Evolutionary conservation across 768 basidiomycete species (phyloP), one percentile per base, ranked within the genome.

Genomic region (Phanerochaete carnosa): DNA sequence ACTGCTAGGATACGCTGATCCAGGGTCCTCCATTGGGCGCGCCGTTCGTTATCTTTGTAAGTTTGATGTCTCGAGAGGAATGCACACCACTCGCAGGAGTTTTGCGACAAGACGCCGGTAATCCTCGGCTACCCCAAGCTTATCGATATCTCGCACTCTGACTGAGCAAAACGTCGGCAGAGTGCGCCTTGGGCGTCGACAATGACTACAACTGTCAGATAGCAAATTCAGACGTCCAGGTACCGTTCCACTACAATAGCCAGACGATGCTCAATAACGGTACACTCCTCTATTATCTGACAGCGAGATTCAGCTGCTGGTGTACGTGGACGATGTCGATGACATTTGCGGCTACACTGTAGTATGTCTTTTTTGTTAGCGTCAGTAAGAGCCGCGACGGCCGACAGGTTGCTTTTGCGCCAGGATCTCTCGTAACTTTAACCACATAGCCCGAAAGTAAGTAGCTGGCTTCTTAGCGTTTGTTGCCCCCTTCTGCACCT

Each of bases 11-110:
- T n/a, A n/a, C n/a, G n/a, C n/a, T n/a, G n/a, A n/a, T n/a, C n/a
- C n/a, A n/a, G n/a, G n/a, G n/a, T n/a, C n/a, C n/a, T n/a, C n/a
- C n/a, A n/a, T n/a, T n/a, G n/a, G n/a, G n/a, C n/a, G n/a, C n/a
- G n/a, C 51, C 9, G 25, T 11, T 28, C n/a, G 8, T 11, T n/a
- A 23, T 39, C 30, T 62, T 46, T 89, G 86, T 84, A 70, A 76
- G 79, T n/a, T n/a, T n/a, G n/a, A n/a, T n/a, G n/a, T n/a, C n/a
- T n/a, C 19, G 79, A 77, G 0, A 62, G 79, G 46, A 87, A 86
- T 72, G 78, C 80, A 50, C 86, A 84, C 70, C 84, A 86, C 68
- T 68, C 76, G 11, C 73, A 79, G 28, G 66, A 66, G 59, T 74
- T 69, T 54, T 86, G 85, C 66, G 74, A 82, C n/a, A n/a, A 74